A percentile compares a stretch with the other conserved stretches of the same genome.
phyloP scores from a whole-genome alignment of 352 stramenopile species.

The Pythium plurisporium region DNA sequence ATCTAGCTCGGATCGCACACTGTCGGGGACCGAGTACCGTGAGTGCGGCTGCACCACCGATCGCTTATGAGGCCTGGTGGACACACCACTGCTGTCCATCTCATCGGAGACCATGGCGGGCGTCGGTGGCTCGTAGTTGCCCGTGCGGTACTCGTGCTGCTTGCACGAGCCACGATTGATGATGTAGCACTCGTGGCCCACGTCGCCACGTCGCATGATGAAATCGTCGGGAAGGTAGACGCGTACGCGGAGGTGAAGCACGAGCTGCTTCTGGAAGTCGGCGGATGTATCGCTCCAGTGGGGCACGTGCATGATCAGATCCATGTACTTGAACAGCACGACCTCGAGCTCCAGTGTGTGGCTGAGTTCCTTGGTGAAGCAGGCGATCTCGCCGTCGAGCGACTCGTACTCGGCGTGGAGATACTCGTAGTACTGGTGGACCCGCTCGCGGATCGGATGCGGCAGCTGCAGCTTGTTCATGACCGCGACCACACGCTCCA shows the following conservation, averaged over 20 bases:
- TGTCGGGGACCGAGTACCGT: not conserved
- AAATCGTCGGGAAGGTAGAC: slow-evolving; percentile 39
- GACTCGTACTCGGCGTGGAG: slow-evolving; percentile 63
- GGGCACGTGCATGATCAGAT: slow-evolving; percentile 26
- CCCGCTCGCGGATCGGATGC: slow-evolving; percentile 37
- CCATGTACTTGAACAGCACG: slow-evolving; percentile 31
- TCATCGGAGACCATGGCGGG: not conserved
- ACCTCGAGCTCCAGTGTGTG: slow-evolving; percentile 32
- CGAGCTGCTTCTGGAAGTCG: slow-evolving; percentile 34
- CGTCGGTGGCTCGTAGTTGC: not conserved
- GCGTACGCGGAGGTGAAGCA: slow-evolving; percentile 19
- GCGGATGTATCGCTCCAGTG: slow-evolving; percentile 27
- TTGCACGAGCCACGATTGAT: slow-evolving; percentile 27
- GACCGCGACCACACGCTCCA: slow-evolving; percentile 56
- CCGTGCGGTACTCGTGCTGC: not conserved
- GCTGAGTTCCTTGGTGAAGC: slow-evolving; percentile 22
- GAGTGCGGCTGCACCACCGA: not conserved
- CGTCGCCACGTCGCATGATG: slow-evolving; percentile 32
- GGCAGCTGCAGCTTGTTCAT: slow-evolving; percentile 58
- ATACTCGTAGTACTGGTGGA: slow-evolving; percentile 64
- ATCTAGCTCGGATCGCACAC: not conserved
- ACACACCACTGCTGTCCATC: not conserved
- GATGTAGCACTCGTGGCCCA: slow-evolving; percentile 29
- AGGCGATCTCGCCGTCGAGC: slow-evolving; percentile 34
- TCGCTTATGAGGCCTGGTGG: not conserved